phyloP scores from a whole-genome alignment of 768 basidiomycete genomes.

The Leccinum rimulosum region DNA sequence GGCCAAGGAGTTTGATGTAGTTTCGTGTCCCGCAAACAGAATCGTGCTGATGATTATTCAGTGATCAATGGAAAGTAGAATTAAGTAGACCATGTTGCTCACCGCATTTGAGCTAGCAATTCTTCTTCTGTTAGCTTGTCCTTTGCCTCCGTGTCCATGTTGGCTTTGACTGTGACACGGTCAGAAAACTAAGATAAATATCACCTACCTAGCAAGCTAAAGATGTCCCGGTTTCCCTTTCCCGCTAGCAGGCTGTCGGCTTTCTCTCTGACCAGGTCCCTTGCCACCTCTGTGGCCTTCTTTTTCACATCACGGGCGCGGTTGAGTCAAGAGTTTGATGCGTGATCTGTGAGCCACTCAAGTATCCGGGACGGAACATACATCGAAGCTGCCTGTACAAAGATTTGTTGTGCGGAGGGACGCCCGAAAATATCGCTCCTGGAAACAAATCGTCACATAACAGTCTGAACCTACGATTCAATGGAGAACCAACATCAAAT shows the following conservation, averaged over 20 bases:
- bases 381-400: slow-evolving; percentile 11
- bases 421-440: slow-evolving; percentile 17
- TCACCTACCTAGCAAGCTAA: slow-evolving; percentile 39
- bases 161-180: slow-evolving; percentile 22
- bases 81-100: not conserved
- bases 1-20: slow-evolving; percentile 53
- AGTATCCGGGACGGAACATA: slow-evolving; percentile 23
- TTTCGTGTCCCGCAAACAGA: slow-evolving; percentile 56
- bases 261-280: slow-evolving; percentile 19
- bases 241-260: slow-evolving; percentile 11
- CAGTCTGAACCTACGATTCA: slow-evolving; percentile 2
- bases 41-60: slow-evolving; percentile 37
- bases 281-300: slow-evolving; percentile 10
- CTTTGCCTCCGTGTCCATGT: slow-evolving; percentile 27
- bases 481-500: slow-evolving; percentile 10
- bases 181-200: not conserved
- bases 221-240: slow-evolving; percentile 16
- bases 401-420: slow-evolving; percentile 19
- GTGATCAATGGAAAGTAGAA: not conserved
- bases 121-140: slow-evolving; percentile 23
- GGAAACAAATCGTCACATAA: slow-evolving; percentile 6
- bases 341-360: slow-evolving; percentile 34
- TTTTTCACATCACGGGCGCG: slow-evolving; percentile 15
- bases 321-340: slow-evolving; percentile 19
- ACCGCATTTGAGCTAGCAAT: slow-evolving; percentile 21